Conservation (phyloP, 495 filamentous ascomycete genomes). For the Pyrenopolyporus hunteri region DNA sequence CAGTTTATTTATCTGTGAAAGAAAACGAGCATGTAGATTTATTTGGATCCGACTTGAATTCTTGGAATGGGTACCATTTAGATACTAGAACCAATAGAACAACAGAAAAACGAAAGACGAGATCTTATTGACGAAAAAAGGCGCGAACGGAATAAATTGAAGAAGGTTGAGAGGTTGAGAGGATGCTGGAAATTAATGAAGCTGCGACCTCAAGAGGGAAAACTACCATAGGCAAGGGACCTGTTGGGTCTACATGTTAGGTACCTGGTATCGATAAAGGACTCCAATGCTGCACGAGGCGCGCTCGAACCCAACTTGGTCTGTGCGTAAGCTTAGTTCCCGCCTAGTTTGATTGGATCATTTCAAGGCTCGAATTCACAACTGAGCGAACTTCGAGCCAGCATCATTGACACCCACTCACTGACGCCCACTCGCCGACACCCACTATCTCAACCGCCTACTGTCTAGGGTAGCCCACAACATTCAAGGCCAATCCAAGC, state of each 20-base stretch:
- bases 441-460: not conserved
- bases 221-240: not conserved
- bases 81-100: too few species aligned
- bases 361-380: slow-evolving; percentile 22
- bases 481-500: not conserved
- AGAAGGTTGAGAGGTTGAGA: slow-evolving; percentile 1
- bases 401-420: not conserved
- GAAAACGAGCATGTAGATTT: slow-evolving; percentile 12
- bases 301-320: slow-evolving; percentile 3
- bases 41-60: not conserved
- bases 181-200: slow-evolving; percentile 3
- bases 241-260: not conserved
- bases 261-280: slow-evolving; percentile 19
- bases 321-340: slow-evolving; percentile 27
- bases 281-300: not conserved
- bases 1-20: not conserved
- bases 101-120: not conserved
- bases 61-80: too few species aligned
- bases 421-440: slow-evolving; percentile 1
- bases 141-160: not conserved
- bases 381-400: slow-evolving; percentile 27
- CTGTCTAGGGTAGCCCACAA: slow-evolving; percentile 2
- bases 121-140: not conserved
- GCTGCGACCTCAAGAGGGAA: not conserved
- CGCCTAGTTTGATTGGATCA: slow-evolving; percentile 29